Base-by-base conservation (phyloP, 75 land plant species). In the Picea sitchensis region DNA sequence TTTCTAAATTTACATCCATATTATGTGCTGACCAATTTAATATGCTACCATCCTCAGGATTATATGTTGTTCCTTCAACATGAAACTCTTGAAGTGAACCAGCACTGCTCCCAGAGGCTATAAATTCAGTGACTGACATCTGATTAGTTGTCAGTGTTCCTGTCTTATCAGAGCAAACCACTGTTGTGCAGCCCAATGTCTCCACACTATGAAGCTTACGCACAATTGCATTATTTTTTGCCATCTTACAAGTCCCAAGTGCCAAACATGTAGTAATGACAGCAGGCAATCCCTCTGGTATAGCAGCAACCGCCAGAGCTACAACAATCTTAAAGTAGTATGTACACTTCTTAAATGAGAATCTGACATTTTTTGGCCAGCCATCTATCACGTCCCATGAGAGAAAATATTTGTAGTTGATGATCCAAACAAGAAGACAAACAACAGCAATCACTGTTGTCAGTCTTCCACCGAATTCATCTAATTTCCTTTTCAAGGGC, bases 141-240 rank as follows among this genome's bases (percentile, higher is more conserved):
- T 95, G 98, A 68, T 95, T 95, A 6, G 96, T 95, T 7, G 98
- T 95, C 67, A 95, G 83, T 0, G 98, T 95, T 12, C 98, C 98
- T 15, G 98, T 95, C 81, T 95, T 95, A 78, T 95, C 98, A 4
- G 95, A 93, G 82, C 95, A 93, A 38, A 93, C 88, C 44, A 95
- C 98, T 62, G 98, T 93, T 15, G 98, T 95, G 79, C 98, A 95
- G 56, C 98, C 98, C 47, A 95, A 82, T 14, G 98, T 95, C 83
- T 95, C 98, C 14, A 95, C 98, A 67, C 96, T 93, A 6, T 96
- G 96, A 63, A 95, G 94, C 84, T 93, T 93, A 36, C 96, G 72
- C 17, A 95, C 96, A 63, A 95, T 88, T 13, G 98, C 98, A 78
- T 95, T 91, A 76, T 95, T 95, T 59, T 92, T 86, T 5, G 96